Percentiles rank a stretch among this genome's conserved stretches.
These are phyloP conservation scores for Coemansia sp. DNA, from an alignment of 192 early-diverging fungal genomes.

Conservation along the genomic window DNA sequence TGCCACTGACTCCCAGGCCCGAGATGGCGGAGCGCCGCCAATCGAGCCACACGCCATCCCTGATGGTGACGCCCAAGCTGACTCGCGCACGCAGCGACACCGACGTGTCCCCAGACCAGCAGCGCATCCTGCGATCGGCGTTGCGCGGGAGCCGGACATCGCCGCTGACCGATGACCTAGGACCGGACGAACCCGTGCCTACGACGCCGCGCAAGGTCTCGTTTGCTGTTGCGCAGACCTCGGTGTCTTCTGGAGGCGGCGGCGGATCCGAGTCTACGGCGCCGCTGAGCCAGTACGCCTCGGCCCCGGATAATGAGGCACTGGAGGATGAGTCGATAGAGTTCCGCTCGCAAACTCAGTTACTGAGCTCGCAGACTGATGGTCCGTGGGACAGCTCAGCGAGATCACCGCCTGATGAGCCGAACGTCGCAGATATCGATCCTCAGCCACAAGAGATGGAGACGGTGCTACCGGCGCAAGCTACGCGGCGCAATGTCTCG, in stretches of 20 bases:
- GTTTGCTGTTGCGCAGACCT: constrained; percentile 11
- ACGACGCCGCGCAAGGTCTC: constrained; percentile 18
- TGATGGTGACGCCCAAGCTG: constrained; percentile 27
- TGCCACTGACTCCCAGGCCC: too few species aligned
- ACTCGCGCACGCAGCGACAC: constrained; percentile 22
- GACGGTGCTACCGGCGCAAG: background rate
- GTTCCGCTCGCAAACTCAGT: constrained; percentile 5
- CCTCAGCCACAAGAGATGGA: background rate
- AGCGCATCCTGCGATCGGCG: constrained; percentile 27
- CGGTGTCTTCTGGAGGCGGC: background rate
- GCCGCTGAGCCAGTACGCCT: background rate
- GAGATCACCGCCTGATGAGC: background rate
- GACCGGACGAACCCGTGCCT: background rate
- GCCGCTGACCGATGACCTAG: background rate
- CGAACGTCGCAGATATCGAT: background rate
- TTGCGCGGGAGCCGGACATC: constrained; percentile 21
- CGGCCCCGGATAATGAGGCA: background rate
- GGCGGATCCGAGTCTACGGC: background rate
- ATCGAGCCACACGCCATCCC: background rate
- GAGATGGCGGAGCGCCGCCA: constrained; percentile 3
- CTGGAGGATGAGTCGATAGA: constrained; percentile 14
- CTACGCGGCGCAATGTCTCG: constrained; percentile 5
- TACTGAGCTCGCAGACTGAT: background rate
- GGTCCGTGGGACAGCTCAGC: background rate
- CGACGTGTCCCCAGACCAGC: constrained; percentile 13